phyloP scores from a whole-genome alignment of 768 basidiomycete genomes.

The Pulveroboletus sp. region DNA sequence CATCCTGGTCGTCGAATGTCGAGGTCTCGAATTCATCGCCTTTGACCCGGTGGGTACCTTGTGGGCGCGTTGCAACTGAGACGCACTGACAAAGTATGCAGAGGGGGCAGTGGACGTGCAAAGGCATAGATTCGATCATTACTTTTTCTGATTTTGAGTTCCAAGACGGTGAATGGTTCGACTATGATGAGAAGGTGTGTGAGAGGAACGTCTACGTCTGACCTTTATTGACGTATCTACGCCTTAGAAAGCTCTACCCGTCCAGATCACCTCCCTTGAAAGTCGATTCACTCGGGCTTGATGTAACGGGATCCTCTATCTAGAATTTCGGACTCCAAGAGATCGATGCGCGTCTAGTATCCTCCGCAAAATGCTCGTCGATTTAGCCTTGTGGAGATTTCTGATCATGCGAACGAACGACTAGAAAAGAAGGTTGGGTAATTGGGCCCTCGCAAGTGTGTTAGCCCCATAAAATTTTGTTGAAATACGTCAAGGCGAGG shows the following conservation, averaged over 20 bases:
- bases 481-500: too few relatives aligned
- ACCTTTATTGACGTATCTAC: background rate
- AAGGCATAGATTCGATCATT: slow-evolving; percentile 53
- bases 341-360: too few relatives aligned
- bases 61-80: background rate
- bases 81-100: slow-evolving; percentile 28
- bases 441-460: too few relatives aligned
- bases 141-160: slow-evolving; percentile 61
- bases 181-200: slow-evolving; percentile 86
- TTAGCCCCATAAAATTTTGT: too few relatives aligned
- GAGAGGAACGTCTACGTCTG: too few relatives aligned
- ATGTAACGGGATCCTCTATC: background rate
- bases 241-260: slow-evolving; percentile 54
- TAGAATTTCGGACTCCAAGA: background rate
- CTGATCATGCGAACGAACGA: background rate
- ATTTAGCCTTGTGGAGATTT: background rate
- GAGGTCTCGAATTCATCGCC: slow-evolving; percentile 76
- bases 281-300: slow-evolving; percentile 67
- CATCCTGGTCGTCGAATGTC: slow-evolving; percentile 73
- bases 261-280: slow-evolving; percentile 64
- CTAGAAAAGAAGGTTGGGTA: too few relatives aligned
- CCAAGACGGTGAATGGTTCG: slow-evolving; percentile 59
- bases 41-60: slow-evolving; percentile 66
- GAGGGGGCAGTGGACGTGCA: slow-evolving; percentile 73
- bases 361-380: background rate